A percentile compares a stretch with the other conserved stretches of the same genome.
Evolutionary conservation across 352 stramenopile species (phyloP).

Genomic region (Globisporangium barbulae): DNA sequence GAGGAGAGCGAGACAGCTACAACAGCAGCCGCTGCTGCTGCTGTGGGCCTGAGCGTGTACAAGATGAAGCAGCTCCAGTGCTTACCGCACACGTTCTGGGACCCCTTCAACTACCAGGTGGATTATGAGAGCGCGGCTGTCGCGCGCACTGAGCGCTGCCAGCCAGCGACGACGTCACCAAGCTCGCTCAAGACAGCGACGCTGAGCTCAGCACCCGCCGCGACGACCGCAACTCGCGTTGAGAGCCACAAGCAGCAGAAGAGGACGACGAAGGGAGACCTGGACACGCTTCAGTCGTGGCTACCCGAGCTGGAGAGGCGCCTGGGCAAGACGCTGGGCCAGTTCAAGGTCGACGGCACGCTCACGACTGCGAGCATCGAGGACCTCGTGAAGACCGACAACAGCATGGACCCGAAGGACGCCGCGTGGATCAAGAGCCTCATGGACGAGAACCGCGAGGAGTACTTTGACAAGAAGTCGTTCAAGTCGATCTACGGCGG

Average conservation of each 20-base stretch:
- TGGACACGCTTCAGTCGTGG: slow-evolving; percentile 40
- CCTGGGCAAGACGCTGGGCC: slow-evolving; percentile 24
- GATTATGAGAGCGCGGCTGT: slow-evolving; percentile 53
- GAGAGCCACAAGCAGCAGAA: slow-evolving; percentile 6
- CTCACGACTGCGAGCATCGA: slow-evolving; percentile 6
- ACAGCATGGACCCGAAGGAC: slow-evolving; percentile 6
- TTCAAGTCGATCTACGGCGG: slow-evolving; percentile 54
- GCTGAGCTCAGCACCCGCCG: not conserved
- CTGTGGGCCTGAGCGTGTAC: slow-evolving; percentile 15
- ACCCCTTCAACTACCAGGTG: slow-evolving; percentile 51
- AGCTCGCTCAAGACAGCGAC: not conserved
- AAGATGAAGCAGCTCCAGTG: slow-evolving; percentile 32
- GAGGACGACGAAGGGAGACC: not conserved
- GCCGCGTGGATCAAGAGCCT: slow-evolving; percentile 29
- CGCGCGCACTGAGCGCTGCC: slow-evolving; percentile 42
- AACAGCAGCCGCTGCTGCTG: slow-evolving; percentile 11
- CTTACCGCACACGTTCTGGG: slow-evolving; percentile 42
- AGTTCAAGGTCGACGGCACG: slow-evolving; percentile 10
- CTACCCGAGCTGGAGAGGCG: slow-evolving; percentile 47
- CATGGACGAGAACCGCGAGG: slow-evolving; percentile 14
- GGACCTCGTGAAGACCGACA: slow-evolving; percentile 10
- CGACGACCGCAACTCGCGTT: slow-evolving; percentile 3
- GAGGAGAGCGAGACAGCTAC: not conserved
- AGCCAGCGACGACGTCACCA: not conserved
- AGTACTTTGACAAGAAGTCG: slow-evolving; percentile 11